Evolutionary conservation across 768 basidiomycete genomes (phyloP).

Genomic region (Macrolepiota albuminosa): DNA sequence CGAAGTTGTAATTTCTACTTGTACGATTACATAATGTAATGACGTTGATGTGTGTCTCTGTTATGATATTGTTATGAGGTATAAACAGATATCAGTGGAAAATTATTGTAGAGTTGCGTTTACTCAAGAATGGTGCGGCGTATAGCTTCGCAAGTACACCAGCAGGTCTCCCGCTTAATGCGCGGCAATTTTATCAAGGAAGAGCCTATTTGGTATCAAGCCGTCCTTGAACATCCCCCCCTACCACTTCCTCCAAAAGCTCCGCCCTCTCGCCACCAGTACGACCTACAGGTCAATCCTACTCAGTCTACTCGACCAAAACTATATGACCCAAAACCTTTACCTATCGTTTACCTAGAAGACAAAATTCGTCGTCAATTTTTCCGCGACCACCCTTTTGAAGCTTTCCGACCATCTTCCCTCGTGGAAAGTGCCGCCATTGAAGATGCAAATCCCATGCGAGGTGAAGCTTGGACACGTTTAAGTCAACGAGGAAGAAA

Average conservation of each 20-base stretch:
- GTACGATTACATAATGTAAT: not conserved
- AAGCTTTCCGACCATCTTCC: slow-evolving; percentile 78
- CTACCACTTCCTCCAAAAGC: slow-evolving; percentile 77
- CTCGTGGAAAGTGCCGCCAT: slow-evolving; percentile 69
- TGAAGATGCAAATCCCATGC: slow-evolving; percentile 49
- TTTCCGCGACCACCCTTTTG: slow-evolving; percentile 95
- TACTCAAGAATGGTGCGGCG: slow-evolving; percentile 61
- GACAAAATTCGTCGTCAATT: slow-evolving; percentile 87
- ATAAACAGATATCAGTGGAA: not conserved
- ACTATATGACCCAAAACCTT: slow-evolving; percentile 40
- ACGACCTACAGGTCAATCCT: slow-evolving; percentile 35
- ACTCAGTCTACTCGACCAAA: slow-evolving; percentile 26
- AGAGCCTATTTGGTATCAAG: slow-evolving; percentile 79
- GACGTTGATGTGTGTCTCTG: not conserved
- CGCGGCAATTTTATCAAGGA: slow-evolving; percentile 55
- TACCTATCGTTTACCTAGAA: slow-evolving; percentile 72
- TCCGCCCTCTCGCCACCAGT: slow-evolving; percentile 51
- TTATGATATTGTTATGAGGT: not conserved
- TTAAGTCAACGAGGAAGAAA: slow-evolving; percentile 78
- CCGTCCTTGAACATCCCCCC: slow-evolving; percentile 86
- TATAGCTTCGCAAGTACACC: slow-evolving; percentile 85
- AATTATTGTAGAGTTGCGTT: not conserved
- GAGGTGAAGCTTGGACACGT: slow-evolving; percentile 67
- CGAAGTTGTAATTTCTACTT: slow-evolving; percentile 11
- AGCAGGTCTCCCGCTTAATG: slow-evolving; percentile 78